Conservation (phyloP, 192 early-diverging fungal species). For the Coemansia sp. region DNA sequence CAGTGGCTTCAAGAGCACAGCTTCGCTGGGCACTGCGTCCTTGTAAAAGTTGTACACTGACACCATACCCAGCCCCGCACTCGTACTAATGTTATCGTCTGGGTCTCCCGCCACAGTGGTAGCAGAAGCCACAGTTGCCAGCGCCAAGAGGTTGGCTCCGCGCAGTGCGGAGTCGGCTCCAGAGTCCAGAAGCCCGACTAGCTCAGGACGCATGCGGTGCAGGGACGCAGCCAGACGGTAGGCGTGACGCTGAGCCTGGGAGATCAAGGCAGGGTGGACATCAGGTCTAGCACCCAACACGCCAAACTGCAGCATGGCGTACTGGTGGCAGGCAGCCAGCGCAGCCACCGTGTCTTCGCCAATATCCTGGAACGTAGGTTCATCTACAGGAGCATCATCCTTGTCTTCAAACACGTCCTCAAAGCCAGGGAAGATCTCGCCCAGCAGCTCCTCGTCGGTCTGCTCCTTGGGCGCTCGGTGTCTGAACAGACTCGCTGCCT, state of each 20-base stretch:
- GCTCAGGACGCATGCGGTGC: slow-evolving; percentile 18
- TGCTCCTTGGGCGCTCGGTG: slow-evolving; percentile 52
- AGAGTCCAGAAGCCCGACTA: slow-evolving; percentile 8
- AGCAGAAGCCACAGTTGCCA: slow-evolving; percentile 32
- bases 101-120: background rate
- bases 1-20: slow-evolving; percentile 64
- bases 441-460: slow-evolving; percentile 70
- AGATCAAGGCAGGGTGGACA: slow-evolving; percentile 14
- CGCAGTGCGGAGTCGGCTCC: slow-evolving; percentile 25
- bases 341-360: slow-evolving; percentile 54
- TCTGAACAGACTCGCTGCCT: slow-evolving; percentile 45
- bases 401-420: slow-evolving; percentile 62
- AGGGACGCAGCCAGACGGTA: slow-evolving; percentile 32
- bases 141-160: slow-evolving; percentile 34
- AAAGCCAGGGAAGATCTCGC: slow-evolving; percentile 83
- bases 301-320: slow-evolving; percentile 57
- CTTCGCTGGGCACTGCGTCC: slow-evolving; percentile 76
- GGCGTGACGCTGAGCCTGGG: slow-evolving; percentile 31
- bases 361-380: slow-evolving; percentile 51
- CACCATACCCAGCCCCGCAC: slow-evolving; percentile 26
- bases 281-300: slow-evolving; percentile 7
- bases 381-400: slow-evolving; percentile 24
- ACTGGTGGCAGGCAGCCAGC: slow-evolving; percentile 56
- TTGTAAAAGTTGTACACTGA: slow-evolving; percentile 88
- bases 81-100: background rate